These are phyloP conservation scores for Mycena epipterygia DNA, from an alignment of 768 basidiomycete species.

Conservation along the genomic window DNA sequence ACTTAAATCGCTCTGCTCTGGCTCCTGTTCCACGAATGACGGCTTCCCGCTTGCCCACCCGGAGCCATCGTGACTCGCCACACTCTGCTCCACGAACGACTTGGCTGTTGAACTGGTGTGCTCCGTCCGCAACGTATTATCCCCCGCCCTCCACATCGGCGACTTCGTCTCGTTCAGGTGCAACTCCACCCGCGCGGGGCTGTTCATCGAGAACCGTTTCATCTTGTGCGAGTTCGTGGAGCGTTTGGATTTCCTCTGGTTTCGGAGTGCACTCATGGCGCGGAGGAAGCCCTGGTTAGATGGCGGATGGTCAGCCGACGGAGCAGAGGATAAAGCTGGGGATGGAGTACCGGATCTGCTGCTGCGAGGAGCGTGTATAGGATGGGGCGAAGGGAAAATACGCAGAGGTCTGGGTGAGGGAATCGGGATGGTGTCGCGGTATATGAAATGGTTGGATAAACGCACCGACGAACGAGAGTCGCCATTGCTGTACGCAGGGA, in stretches of 20 bases:
- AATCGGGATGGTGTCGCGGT: not conserved
- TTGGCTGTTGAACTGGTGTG: too few species aligned
- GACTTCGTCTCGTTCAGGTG: not conserved
- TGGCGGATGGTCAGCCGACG: not conserved
- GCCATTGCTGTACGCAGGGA: conserved; percentile 4
- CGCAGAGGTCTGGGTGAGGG: not conserved
- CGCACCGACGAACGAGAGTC: conserved; percentile 10
- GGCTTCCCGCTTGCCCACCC: too few species aligned
- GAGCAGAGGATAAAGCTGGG: not conserved
- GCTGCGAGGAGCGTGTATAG: too few species aligned
- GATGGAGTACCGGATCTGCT: not conserved
- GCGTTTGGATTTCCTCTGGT: not conserved
- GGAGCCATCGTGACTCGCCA: not conserved
- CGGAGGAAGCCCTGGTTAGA: not conserved
- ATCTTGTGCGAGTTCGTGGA: not conserved
- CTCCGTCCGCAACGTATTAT: not conserved
- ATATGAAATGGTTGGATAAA: not conserved
- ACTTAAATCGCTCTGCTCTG: not conserved
- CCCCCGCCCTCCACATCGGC: not conserved
- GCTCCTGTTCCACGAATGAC: not conserved
- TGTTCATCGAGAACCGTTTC: not conserved
- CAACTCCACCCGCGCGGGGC: not conserved
- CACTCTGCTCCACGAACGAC: too few species aligned
- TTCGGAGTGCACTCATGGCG: not conserved
- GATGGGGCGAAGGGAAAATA: conserved; percentile 1